phyloP scores from a whole-genome alignment of 2,329 filamentous ascomycete species.

The Penicillium sp. region DNA sequence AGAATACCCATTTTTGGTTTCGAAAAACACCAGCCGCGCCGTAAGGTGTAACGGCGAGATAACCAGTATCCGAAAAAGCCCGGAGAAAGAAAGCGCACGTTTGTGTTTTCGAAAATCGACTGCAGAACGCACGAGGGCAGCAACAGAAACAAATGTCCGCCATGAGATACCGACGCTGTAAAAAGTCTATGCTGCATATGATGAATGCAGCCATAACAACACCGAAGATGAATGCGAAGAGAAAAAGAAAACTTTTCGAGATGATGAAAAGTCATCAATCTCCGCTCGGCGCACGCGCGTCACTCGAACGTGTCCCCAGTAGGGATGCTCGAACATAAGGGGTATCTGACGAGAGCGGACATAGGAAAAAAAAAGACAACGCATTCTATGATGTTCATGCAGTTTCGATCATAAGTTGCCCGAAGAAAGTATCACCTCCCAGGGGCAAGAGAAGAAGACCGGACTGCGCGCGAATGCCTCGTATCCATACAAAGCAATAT shows the following conservation, averaged over 20 bases:
- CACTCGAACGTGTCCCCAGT: constrained; percentile 37
- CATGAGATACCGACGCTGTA: constrained; percentile 42
- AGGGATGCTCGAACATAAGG: constrained; percentile 44
- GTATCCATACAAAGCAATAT: constrained; percentile 36
- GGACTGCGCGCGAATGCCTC: constrained; percentile 41
- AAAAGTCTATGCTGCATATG: constrained; percentile 42
- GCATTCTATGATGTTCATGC: constrained; percentile 54
- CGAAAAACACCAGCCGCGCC: constrained; percentile 13
- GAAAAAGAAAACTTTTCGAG: constrained; percentile 40
- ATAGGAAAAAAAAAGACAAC: constrained; percentile 47
- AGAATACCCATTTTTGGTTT: constrained; percentile 26
- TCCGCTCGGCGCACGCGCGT: constrained; percentile 39
- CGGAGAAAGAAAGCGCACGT: constrained; percentile 29
- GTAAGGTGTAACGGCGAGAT: not conserved
- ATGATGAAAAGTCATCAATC: constrained; percentile 35
- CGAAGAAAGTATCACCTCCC: constrained; percentile 23
- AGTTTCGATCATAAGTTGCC: constrained; percentile 38
- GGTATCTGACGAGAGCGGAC: constrained; percentile 50
- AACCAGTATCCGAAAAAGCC: constrained; percentile 10
- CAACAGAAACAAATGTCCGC: constrained; percentile 32
- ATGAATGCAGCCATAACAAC: constrained; percentile 41
- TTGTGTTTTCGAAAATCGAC: constrained; percentile 20
- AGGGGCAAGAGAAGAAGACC: constrained; percentile 33
- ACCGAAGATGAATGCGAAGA: constrained; percentile 40
- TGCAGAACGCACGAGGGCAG: constrained; percentile 26